A percentile compares a stretch with the other conserved stretches of the same genome.
Evolutionary conservation across 495 filamentous ascomycete genomes (phyloP).

Genomic region (Hypoxylon subgilvum): DNA sequence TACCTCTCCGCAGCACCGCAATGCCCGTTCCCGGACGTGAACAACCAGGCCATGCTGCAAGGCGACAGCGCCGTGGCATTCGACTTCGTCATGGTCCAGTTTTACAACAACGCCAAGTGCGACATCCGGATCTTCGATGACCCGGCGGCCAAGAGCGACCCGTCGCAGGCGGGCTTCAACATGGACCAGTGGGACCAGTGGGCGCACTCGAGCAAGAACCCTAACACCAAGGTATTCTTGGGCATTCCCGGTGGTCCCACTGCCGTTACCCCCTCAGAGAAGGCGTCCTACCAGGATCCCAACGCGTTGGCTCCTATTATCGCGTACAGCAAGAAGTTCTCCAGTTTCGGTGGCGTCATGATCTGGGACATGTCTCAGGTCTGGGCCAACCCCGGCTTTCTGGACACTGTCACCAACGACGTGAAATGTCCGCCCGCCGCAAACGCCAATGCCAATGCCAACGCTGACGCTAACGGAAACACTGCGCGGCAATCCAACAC

Average conservation of each 20-base stretch:
- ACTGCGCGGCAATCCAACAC: conserved; percentile 6
- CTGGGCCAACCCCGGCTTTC: conserved; percentile 62
- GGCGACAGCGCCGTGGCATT: conserved; percentile 51
- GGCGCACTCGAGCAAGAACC: conserved; percentile 68
- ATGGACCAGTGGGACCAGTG: conserved; percentile 73
- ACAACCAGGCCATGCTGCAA: conserved; percentile 60
- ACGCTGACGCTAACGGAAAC: neutral
- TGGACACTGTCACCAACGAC: conserved; percentile 37
- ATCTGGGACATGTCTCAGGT: conserved; percentile 72
- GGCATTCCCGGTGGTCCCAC: conserved; percentile 68
- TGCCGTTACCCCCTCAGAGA: conserved; percentile 59
- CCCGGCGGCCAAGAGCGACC: conserved; percentile 37
- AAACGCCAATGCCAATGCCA: neutral
- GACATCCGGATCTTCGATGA: conserved; percentile 61
- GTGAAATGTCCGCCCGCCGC: conserved; percentile 19
- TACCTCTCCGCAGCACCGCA: conserved; percentile 63
- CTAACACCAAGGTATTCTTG: conserved; percentile 66
- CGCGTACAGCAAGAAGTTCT: conserved; percentile 55
- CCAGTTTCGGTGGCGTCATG: conserved; percentile 73
- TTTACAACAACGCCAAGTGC: conserved; percentile 67
- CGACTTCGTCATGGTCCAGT: conserved; percentile 73
- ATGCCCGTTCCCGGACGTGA: conserved; percentile 60
- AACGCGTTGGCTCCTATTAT: conserved; percentile 55
- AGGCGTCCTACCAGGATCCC: conserved; percentile 61
- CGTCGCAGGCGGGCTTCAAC: conserved; percentile 64